Evolutionary conservation across 805 yeast species (phyloP).

Genomic region (Ogataea trehaloabstinens): DNA sequence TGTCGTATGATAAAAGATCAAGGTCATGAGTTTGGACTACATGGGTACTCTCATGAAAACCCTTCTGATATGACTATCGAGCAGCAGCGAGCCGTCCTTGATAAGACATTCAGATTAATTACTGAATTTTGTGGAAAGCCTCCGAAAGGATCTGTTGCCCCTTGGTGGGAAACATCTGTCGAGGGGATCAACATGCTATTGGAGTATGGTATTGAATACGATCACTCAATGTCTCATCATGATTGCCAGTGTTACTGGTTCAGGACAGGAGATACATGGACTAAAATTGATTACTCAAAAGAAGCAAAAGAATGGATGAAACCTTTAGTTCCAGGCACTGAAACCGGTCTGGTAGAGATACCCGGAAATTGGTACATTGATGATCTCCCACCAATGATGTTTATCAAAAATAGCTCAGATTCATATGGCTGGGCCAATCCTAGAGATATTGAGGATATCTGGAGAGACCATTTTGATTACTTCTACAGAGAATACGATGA

Average conservation of each 20-base stretch:
- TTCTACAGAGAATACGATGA: slow-evolving; percentile 37
- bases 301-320: slow-evolving; percentile 38
- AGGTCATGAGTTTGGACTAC: slow-evolving; percentile 38
- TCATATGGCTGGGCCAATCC: slow-evolving; percentile 37
- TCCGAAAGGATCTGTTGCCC: slow-evolving; percentile 36
- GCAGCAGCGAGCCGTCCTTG: slow-evolving; percentile 36
- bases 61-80: slow-evolving; percentile 35
- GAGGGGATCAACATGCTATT: slow-evolving; percentile 34
- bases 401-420: slow-evolving; percentile 32
- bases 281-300: slow-evolving; percentile 35
- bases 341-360: slow-evolving; percentile 36
- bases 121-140: slow-evolving; percentile 36
- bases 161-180: slow-evolving; percentile 38
- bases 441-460: slow-evolving; percentile 36
- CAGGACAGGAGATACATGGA: slow-evolving; percentile 36
- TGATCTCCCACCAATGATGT: slow-evolving; percentile 40
- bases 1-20: slow-evolving; percentile 33
- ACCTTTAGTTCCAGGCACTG: slow-evolving; percentile 32
- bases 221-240: slow-evolving; percentile 37
- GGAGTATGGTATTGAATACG: slow-evolving; percentile 37
- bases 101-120: slow-evolving; percentile 30
- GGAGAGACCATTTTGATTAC: slow-evolving; percentile 39
- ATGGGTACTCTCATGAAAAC: slow-evolving; percentile 38
- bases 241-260: slow-evolving; percentile 39
- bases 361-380: slow-evolving; percentile 39